These are phyloP conservation scores for Trypanosoma platydactyli DNA, from an alignment of 208 protist genomes.

Conservation along the genomic window DNA sequence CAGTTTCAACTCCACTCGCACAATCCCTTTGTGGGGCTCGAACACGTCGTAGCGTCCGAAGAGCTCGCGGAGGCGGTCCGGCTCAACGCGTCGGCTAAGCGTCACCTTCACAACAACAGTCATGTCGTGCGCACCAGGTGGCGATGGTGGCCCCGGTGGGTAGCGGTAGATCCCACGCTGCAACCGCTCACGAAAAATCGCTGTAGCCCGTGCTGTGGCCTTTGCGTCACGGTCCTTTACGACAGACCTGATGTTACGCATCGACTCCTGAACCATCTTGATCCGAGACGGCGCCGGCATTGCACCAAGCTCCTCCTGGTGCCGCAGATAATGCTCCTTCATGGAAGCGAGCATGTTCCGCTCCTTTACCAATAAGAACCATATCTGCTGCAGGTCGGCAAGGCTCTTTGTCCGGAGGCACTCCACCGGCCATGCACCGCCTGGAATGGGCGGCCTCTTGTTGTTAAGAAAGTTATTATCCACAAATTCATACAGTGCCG, in stretches of 20 bases:
- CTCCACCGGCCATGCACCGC: slow-evolving; percentile 84
- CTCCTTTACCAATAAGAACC: slow-evolving; percentile 91
- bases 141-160: slow-evolving; percentile 81
- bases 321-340: slow-evolving; percentile 85
- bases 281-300: slow-evolving; percentile 87
- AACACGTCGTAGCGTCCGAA: slow-evolving; percentile 84
- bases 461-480: slow-evolving; percentile 89
- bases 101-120: slow-evolving; percentile 69
- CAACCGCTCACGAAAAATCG: slow-evolving; percentile 75
- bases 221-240: slow-evolving; percentile 82
- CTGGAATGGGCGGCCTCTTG: slow-evolving; percentile 82
- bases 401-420: slow-evolving; percentile 87
- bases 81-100: slow-evolving; percentile 63
- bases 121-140: slow-evolving; percentile 55
- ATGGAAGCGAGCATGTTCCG: slow-evolving; percentile 88
- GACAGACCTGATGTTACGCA: slow-evolving; percentile 78
- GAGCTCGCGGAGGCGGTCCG: slow-evolving; percentile 67
- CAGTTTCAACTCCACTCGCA: slow-evolving; percentile 58
- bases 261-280: slow-evolving; percentile 82
- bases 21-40: slow-evolving; percentile 83
- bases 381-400: slow-evolving; percentile 92
- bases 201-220: slow-evolving; percentile 59
- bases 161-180: slow-evolving; percentile 76
- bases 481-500: slow-evolving; percentile 89
- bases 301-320: slow-evolving; percentile 89